Percentiles rank a stretch among this genome's conserved stretches.
These are phyloP conservation scores for Corymbia maculata DNA, from an alignment of 345 rosid genomes.

Conservation along the genomic window DNA sequence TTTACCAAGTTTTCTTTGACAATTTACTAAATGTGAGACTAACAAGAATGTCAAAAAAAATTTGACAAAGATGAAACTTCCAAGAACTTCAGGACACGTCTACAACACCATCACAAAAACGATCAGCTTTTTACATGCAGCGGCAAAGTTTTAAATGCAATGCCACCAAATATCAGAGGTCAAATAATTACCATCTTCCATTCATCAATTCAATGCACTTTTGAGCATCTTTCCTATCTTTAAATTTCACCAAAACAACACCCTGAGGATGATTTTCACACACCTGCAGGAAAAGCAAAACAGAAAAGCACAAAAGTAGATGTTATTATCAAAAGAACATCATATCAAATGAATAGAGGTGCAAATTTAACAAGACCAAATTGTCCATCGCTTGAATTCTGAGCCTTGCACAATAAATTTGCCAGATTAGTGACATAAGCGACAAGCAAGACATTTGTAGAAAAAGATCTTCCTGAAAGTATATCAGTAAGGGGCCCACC, in stretches of 20 bases:
- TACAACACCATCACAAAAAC: background rate
- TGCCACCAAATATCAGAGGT: background rate
- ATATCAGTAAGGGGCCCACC: background rate
- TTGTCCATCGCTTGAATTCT: background rate
- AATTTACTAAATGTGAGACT: background rate
- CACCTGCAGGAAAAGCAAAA: conserved; percentile 32
- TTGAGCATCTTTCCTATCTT: conserved; percentile 80
- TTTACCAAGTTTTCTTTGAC: background rate
- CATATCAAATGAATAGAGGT: background rate
- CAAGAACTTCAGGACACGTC: background rate
- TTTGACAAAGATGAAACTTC: background rate
- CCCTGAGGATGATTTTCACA: conserved; percentile 90
- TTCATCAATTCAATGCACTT: conserved; percentile 90
- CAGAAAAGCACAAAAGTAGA: background rate
- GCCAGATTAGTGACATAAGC: background rate
- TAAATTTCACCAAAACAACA: conserved; percentile 75
- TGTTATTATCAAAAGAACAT: background rate
- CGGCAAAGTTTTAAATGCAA: background rate
- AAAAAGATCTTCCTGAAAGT: background rate
- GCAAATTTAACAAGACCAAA: background rate
- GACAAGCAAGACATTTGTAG: background rate
- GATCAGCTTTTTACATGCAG: background rate
- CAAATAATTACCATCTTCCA: conserved; percentile 67
- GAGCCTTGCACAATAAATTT: background rate
- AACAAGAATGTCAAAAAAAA: background rate